phyloP scores from a whole-genome alignment of 2,329 filamentous ascomycete genomes.

The Paecilomyces sp. region DNA sequence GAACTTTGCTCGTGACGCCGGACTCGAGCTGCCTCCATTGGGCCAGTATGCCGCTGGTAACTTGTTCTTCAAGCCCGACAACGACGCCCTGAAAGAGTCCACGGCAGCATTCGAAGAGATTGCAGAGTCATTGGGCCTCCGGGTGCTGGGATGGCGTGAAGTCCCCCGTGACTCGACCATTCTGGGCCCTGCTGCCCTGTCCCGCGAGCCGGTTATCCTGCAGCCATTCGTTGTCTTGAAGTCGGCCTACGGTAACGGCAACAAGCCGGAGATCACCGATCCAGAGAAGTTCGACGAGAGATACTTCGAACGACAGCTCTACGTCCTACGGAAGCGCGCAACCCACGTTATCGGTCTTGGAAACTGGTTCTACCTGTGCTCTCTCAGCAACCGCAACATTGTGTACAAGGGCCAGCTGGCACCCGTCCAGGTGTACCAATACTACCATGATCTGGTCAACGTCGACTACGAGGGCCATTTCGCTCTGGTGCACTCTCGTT shows the following conservation, averaged over 20 bases:
- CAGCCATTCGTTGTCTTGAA: conserved; percentile 91
- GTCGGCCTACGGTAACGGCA: conserved; percentile 75
- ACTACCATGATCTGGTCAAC: conserved; percentile 94
- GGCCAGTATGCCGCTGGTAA: conserved; percentile 97
- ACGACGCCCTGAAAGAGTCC: conserved; percentile 81
- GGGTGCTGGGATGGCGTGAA: conserved; percentile 92
- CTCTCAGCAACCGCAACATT: conserved; percentile 95
- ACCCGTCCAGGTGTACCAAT: conserved; percentile 92
- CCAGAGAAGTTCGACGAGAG: conserved; percentile 74
- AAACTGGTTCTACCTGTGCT: conserved; percentile 99
- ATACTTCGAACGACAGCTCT: conserved; percentile 87
- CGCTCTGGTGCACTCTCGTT: conserved; percentile 91
- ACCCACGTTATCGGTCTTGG: conserved; percentile 91
- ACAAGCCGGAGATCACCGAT: conserved; percentile 71
- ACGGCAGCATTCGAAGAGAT: conserved; percentile 91
- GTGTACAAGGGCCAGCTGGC: conserved; percentile 97
- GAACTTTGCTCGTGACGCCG: conserved; percentile 90
- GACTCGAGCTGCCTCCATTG: conserved; percentile 74
- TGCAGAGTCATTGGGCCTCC: conserved; percentile 77
- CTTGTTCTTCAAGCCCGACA: conserved; percentile 96
- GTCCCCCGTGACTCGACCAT: conserved; percentile 89
- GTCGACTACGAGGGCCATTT: conserved; percentile 98
- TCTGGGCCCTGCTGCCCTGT: conserved; percentile 84
- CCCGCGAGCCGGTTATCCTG: conserved; percentile 87
- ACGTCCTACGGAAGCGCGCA: conserved; percentile 86